A percentile compares a stretch with the other conserved stretches of the same genome.
Conservation (phyloP, 2,329 filamentous ascomycete genomes). For the Epicoccum sorghinum region DNA sequence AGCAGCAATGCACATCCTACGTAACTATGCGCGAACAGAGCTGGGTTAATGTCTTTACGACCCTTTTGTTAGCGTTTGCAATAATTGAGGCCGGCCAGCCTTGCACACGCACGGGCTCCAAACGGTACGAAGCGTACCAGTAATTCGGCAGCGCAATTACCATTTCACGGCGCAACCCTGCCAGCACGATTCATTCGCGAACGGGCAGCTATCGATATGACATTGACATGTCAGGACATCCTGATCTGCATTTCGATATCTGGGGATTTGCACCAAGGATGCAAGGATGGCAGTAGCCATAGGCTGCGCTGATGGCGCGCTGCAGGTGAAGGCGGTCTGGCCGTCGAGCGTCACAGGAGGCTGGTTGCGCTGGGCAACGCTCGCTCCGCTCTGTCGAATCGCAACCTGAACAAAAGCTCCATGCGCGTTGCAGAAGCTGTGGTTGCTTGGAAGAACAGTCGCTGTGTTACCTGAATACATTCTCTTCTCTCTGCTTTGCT, state of each 20-base stretch:
- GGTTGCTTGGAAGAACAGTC: constrained; percentile 11
- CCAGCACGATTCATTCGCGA: not conserved
- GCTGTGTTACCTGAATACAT: constrained; percentile 3
- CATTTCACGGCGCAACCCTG: constrained; percentile 2
- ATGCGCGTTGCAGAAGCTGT: constrained; percentile 21
- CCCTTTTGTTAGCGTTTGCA: too few species aligned
- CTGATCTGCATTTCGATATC: not conserved
- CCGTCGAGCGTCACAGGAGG: not conserved
- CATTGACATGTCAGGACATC: constrained; percentile 7
- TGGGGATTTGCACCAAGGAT: constrained; percentile 11
- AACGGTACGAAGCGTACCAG: not conserved
- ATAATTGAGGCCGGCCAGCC: not conserved
- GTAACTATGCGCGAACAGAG: too few species aligned
- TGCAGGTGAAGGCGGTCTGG: constrained; percentile 17
- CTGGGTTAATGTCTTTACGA: too few species aligned
- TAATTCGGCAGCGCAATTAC: constrained; percentile 1
- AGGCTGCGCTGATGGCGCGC: too few species aligned
- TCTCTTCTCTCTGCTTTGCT: not conserved
- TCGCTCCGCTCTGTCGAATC: constrained; percentile 26
- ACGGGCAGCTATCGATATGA: constrained; percentile 11
- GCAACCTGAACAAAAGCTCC: constrained; percentile 24
- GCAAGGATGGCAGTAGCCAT: constrained; percentile 15
- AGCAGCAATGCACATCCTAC: too few species aligned
- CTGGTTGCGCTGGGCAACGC: constrained; percentile 14
- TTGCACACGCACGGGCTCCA: constrained; percentile 4